Conservation (phyloP, 129 eudicot genomes). For the Arctium lappa region DNA sequence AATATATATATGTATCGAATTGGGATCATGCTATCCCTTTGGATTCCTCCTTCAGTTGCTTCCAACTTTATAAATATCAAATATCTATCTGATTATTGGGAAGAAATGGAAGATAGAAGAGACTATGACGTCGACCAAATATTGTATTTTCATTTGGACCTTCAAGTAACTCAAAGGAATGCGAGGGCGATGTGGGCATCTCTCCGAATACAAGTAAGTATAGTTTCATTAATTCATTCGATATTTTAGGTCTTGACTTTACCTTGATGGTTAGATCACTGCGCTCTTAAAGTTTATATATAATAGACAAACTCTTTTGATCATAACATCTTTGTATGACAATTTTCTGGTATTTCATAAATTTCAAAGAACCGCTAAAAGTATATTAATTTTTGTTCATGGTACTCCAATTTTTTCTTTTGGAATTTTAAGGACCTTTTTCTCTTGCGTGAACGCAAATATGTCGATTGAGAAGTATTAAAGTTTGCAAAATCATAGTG, state of each 20-base stretch:
- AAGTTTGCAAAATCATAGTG: neutral
- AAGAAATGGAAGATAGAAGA: neutral
- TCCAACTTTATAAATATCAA: conserved; percentile 5
- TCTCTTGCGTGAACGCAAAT: neutral
- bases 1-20: conserved; percentile 4
- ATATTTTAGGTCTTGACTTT: neutral
- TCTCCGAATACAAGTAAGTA: conserved; percentile 16
- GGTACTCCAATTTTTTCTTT: neutral
- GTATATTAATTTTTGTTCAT: neutral
- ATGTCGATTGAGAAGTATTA: neutral
- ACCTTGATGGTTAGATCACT: neutral
- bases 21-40: conserved; percentile 95
- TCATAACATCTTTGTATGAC: neutral
- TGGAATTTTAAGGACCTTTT: neutral
- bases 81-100: neutral
- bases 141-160: neutral
- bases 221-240: neutral
- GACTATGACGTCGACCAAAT: neutral
- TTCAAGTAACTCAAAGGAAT: neutral
- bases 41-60: conserved; percentile 90
- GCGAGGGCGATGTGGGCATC: neutral
- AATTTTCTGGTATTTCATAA: neutral
- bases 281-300: neutral
- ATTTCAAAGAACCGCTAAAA: neutral
- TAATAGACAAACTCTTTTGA: neutral